Base-by-base conservation (phyloP, 2,329 filamentous ascomycete species). In the Colletotrichum zoysiae region DNA sequence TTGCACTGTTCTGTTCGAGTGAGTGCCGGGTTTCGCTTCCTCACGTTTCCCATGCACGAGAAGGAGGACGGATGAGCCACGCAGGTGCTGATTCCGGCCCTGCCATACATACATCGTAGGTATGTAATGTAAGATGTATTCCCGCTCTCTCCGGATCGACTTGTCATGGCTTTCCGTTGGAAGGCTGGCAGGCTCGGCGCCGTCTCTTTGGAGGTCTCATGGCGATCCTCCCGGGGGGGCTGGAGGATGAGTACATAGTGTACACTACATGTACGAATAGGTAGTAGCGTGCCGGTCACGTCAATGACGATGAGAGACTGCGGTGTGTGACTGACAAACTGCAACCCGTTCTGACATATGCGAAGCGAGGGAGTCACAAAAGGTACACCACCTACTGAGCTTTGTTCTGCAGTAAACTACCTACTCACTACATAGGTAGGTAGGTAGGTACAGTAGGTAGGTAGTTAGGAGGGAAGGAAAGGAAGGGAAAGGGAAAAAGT, bases 81-180 rank as follows among this genome's bases (percentile, higher is more conserved):
- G 50, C 68, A 62, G 68, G 62, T 67, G 68, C 64, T 57, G 68
- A 68, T 58, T 12, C 56, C 16, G 44, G 26, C 55, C 51, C 55
- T 40, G 55, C 20, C 44, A 30, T 40, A 30, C 44, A 30, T 40
- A 30, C 30, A 30, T 3, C 30, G 26, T 26, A 26, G 1, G 26
- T 26, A 26, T 26, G 26, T 30, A 30, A 30, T 30, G 30, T 30
- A 30, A 30, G 30, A 30, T 30, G 30, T 30, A 8, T 33, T 53
- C 26, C 56, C 35, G 51, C 46, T 33, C 9, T 18, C 60, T 63
- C 60, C n/a, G 46, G 55, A 61, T 51, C 20, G 56, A 61, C 38
- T 38, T 44, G 44, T 67, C 56, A 53, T 53, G 56, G 9, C 30
- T 12, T 48, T 35, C 20, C 11, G 35, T 51, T 30, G 46, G 18